Evolutionary conservation across 2,329 filamentous ascomycete genomes (phyloP), one percentile per base, ranked within the genome.

Genomic region (Atkinsonella texensis): DNA sequence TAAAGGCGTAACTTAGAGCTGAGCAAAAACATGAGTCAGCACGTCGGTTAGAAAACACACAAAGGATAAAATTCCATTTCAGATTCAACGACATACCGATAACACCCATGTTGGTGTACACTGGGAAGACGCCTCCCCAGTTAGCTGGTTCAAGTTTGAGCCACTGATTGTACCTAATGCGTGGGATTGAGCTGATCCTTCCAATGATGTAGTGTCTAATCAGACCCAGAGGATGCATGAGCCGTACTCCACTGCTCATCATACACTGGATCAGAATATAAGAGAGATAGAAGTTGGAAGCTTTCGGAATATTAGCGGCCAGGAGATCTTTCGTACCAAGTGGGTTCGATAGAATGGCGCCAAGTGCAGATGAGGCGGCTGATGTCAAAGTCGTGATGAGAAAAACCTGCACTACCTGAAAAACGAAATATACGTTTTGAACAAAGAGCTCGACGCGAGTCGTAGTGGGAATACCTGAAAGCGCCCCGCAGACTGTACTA

Each of bases 221-320:
- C 0, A 97, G 76, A 15, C 89, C 88, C 13, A 74, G 70, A 0
- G 76, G 64, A 59, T 94, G 88, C 2, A 94, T 74, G 5, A 97
- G 68, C 1, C 86, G 79, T 46, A 83, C 79, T 0, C 87, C 78
- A 3, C 89, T 85, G 55, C 91, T 82, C 1, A 84, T 84, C 53
- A 97, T 68, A 35, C 91, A 94, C 67, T 97, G 93, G 2, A 98
- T 80, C 33, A 97, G 81, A 58, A 98, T 94, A 70, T 97, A 98
- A 0, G 69, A 88, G 18, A 97, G 84, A 68, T 96, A 98, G 64
- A 97, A 94, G 69, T 95, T 97, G 54, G 89, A 90, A 0, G 89
- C 83, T 52, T 80, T 83, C 17, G 93, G 93, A 6, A 98, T 74
- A 53, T 87, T 85, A 15, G 74, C 62, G 0, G 89, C 84, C 4